These are phyloP conservation scores for Candida pseudoglaebosa DNA, from an alignment of 805 yeast genomes.

Conservation along the genomic window DNA sequence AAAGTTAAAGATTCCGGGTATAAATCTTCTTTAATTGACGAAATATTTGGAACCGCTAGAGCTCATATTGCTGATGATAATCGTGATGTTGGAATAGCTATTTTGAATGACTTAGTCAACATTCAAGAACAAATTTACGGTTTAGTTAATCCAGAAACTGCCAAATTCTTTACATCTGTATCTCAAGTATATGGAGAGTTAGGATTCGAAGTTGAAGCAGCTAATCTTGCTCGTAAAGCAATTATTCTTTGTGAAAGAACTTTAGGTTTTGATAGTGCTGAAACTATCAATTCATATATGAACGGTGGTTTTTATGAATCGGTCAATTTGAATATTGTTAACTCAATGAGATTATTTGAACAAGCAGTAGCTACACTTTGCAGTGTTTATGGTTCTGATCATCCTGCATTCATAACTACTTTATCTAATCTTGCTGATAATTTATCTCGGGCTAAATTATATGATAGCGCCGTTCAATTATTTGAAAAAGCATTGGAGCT, in stretches of 20 bases:
- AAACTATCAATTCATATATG: conserved; percentile 64
- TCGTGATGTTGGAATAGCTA: conserved; percentile 53
- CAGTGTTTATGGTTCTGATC: conserved; percentile 55
- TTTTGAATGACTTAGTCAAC: conserved; percentile 65
- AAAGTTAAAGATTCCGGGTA: conserved; percentile 67
- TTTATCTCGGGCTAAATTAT: conserved; percentile 50
- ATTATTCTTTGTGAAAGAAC: conserved; percentile 74
- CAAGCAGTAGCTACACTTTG: conserved; percentile 59
- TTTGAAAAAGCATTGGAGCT: conserved; percentile 51
- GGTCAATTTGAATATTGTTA: conserved; percentile 51
- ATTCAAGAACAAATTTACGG: conserved; percentile 85
- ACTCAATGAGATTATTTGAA: conserved; percentile 58
- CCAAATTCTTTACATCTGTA: conserved; percentile 60
- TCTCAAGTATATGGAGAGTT: conserved; percentile 65
- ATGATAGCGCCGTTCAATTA: conserved; percentile 47
- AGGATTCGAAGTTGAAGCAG: conserved; percentile 55
- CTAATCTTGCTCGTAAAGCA: conserved; percentile 62
- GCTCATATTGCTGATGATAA: conserved; percentile 38
- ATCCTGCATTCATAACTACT: conserved; percentile 68
- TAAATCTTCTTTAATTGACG: conserved; percentile 66
- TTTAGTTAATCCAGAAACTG: conserved; percentile 71
- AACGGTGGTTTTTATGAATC: conserved; percentile 75
- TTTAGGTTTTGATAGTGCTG: conserved; percentile 75
- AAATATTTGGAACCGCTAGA: conserved; percentile 66
- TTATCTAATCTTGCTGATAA: conserved; percentile 57